phyloP scores from a whole-genome alignment of 176 grass and related monocot genomes.

The Bolboschoenus planiculmis region DNA sequence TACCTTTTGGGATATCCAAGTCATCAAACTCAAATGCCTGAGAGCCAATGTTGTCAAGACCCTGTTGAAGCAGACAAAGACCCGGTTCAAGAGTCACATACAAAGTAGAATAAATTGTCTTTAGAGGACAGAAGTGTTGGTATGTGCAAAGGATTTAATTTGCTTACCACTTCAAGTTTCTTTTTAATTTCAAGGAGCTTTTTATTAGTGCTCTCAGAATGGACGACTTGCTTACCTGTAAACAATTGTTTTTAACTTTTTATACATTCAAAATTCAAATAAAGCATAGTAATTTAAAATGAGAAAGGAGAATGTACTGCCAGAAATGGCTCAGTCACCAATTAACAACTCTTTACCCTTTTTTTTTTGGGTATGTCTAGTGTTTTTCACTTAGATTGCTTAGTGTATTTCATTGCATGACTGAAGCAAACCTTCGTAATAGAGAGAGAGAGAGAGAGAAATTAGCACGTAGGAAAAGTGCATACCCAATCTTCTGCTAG shows the following conservation, averaged over 20 bases:
- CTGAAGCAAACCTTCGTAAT: not conserved
- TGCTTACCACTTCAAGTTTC: constrained; percentile 39
- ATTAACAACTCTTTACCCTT: not conserved
- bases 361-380: not conserved
- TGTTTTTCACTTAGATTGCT: not conserved
- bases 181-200: constrained; percentile 75
- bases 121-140: not conserved
- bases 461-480: not conserved
- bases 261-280: not conserved
- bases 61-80: constrained; percentile 26
- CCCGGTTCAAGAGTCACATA: not conserved
- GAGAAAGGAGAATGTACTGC: not conserved
- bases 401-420: not conserved
- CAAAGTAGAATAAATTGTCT: not conserved
- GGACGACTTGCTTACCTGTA: constrained; percentile 78
- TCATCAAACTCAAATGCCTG: constrained; percentile 39
- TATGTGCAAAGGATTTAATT: constrained; percentile 35
- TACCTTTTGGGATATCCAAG: constrained; percentile 31
- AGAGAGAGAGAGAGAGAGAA: not conserved
- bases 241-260: constrained; percentile 15
- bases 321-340: not conserved
- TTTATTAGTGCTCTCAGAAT: constrained; percentile 74
- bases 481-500: constrained; percentile 80
- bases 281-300: not conserved
- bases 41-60: constrained; percentile 36